These are phyloP conservation scores for Aegilops longissima DNA, from an alignment of 176 grass and related monocot species.

Conservation along the genomic window DNA sequence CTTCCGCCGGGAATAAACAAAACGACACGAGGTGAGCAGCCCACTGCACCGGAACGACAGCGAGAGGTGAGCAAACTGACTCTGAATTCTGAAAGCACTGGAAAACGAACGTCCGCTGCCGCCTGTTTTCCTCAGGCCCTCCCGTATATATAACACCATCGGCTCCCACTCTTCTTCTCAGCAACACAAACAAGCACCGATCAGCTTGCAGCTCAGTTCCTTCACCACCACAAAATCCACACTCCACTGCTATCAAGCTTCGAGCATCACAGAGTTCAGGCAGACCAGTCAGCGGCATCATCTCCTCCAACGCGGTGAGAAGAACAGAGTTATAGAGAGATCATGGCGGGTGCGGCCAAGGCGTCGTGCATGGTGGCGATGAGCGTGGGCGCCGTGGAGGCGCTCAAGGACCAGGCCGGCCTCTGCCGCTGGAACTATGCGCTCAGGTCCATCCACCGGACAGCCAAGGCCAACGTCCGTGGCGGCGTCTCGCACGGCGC, in stretches of 20 bases:
- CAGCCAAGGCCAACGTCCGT: neutral
- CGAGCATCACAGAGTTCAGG: neutral
- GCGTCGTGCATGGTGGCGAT: slow-evolving; percentile 13
- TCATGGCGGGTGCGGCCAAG: neutral
- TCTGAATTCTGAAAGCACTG: neutral
- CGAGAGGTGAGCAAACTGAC: neutral
- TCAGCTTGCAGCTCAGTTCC: too few relatives aligned
- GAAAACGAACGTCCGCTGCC: slow-evolving; percentile 25
- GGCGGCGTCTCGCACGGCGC: too few relatives aligned
- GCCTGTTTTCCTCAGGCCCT: slow-evolving; percentile 15
- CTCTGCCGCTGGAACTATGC: slow-evolving; percentile 65
- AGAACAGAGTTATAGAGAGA: neutral
- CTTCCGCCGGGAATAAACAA: neutral
- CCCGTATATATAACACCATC: neutral
- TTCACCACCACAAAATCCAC: neutral
- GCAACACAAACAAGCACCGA: neutral
- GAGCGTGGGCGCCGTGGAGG: slow-evolving; percentile 54
- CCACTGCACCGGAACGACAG: neutral
- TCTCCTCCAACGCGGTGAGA: neutral
- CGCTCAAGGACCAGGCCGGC: slow-evolving; percentile 48
- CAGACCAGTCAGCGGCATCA: neutral
- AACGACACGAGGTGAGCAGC: neutral
- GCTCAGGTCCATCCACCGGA: neutral
- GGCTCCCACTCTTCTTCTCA: neutral
- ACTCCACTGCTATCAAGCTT: neutral